Evolutionary conservation across 441 rosid species (phyloP).

Genomic region (Pelargonium citronellum): DNA sequence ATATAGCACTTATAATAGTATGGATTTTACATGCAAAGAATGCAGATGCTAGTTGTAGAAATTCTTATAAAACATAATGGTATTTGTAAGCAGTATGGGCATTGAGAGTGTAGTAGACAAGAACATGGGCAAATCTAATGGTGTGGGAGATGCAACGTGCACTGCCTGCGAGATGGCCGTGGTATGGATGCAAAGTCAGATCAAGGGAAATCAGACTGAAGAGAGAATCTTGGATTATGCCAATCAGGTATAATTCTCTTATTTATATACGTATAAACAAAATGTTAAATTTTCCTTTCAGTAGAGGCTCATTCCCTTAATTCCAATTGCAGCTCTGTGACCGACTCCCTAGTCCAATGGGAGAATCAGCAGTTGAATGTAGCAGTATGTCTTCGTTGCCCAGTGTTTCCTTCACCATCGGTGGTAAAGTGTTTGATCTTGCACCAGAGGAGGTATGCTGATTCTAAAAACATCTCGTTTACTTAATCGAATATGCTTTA

Average conservation of each 20-base stretch:
- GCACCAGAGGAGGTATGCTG: slow-evolving; percentile 56
- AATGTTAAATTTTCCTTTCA: slow-evolving; percentile 15
- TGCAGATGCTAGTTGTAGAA: background rate
- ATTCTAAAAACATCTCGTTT: background rate
- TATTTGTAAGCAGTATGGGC: slow-evolving; percentile 34
- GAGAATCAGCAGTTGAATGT: slow-evolving; percentile 55
- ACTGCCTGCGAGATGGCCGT: slow-evolving; percentile 63
- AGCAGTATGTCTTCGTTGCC: slow-evolving; percentile 31
- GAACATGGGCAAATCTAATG: slow-evolving; percentile 29
- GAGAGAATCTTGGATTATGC: slow-evolving; percentile 50
- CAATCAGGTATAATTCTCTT: slow-evolving; percentile 32
- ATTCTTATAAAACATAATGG: background rate
- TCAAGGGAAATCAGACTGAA: slow-evolving; percentile 46
- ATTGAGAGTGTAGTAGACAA: slow-evolving; percentile 41
- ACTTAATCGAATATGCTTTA: slow-evolving; percentile 30
- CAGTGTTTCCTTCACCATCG: slow-evolving; percentile 55
- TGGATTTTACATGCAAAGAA: background rate
- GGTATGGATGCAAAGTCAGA: slow-evolving; percentile 61
- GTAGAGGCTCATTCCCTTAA: slow-evolving; percentile 17
- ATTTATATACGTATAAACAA: slow-evolving; percentile 12
- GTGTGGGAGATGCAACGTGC: slow-evolving; percentile 39
- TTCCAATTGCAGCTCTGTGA: slow-evolving; percentile 57
- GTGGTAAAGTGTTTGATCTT: slow-evolving; percentile 47
- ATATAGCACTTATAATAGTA: background rate
- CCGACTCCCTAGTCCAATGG: slow-evolving; percentile 64